These are phyloP conservation scores for Tricholoma furcatifolium DNA, from an alignment of 768 basidiomycete species.

Conservation along the genomic window DNA sequence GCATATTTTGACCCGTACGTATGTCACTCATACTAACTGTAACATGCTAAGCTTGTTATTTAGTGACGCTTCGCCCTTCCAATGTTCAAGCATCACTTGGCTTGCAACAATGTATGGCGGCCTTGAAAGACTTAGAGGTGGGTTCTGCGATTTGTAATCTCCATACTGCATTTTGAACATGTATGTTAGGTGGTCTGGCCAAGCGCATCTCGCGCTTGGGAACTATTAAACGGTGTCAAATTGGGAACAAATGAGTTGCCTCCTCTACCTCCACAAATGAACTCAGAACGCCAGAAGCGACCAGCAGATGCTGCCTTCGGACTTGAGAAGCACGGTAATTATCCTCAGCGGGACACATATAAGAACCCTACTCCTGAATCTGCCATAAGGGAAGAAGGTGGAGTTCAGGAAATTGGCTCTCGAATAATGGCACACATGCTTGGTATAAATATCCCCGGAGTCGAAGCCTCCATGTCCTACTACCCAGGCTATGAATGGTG, in stretches of 20 bases:
- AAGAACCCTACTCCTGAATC: conserved; percentile 20
- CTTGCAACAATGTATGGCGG: conserved; percentile 60
- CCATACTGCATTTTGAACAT: conserved; percentile 1
- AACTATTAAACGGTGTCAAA: conserved; percentile 66
- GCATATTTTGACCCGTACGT: conserved; percentile 73
- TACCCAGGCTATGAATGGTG: conserved; percentile 67
- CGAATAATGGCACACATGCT: conserved; percentile 75
- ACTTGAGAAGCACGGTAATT: conserved; percentile 47
- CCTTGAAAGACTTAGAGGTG: conserved; percentile 69
- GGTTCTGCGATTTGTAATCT: conserved; percentile 16
- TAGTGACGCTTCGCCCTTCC: conserved; percentile 71
- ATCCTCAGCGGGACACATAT: conserved; percentile 41
- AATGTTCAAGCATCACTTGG: conserved; percentile 69
- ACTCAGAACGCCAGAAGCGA: conserved; percentile 52
- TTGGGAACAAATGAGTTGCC: conserved; percentile 45
- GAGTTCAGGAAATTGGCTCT: conserved; percentile 62
- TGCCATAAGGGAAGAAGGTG: conserved; percentile 30
- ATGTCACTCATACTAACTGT: background rate
- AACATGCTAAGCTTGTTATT: conserved; percentile 10
- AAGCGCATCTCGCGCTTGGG: conserved; percentile 63
- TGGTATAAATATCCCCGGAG: conserved; percentile 62
- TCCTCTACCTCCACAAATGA: conserved; percentile 34
- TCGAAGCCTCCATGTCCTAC: conserved; percentile 58
- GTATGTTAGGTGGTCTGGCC: conserved; percentile 58
- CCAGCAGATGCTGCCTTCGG: conserved; percentile 65